These are phyloP conservation scores for Amphichorda felina DNA, from an alignment of 2,329 filamentous ascomycete genomes.

Conservation along the genomic window DNA sequence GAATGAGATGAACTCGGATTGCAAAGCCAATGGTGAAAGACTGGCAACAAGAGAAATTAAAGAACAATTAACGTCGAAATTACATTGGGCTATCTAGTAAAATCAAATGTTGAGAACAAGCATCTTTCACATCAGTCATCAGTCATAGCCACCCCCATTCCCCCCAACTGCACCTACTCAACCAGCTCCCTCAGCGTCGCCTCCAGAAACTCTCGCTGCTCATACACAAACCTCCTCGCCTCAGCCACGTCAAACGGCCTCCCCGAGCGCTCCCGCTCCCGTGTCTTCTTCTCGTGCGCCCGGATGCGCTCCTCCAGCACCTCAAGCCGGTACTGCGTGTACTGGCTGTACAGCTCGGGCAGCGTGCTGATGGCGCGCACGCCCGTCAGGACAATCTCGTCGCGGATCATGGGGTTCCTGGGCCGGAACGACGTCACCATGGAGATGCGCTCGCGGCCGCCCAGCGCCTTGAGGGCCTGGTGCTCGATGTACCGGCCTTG, in stretches of 20 bases:
- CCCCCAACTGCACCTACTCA: too few species aligned
- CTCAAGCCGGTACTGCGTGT: slow-evolving; percentile 49
- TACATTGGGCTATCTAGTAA: too few species aligned
- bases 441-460: slow-evolving; percentile 48
- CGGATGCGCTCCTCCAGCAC: slow-evolving; percentile 44
- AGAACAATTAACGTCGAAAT: too few species aligned
- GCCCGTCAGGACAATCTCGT: slow-evolving; percentile 49
- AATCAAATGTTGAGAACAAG: too few species aligned
- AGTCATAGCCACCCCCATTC: too few species aligned
- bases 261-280: slow-evolving; percentile 5
- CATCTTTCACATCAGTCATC: too few species aligned
- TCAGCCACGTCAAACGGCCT: slow-evolving; percentile 7
- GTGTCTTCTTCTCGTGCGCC: slow-evolving; percentile 6
- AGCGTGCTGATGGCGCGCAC: slow-evolving; percentile 47
- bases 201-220: slow-evolving; percentile 13
- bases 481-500: slow-evolving; percentile 59
- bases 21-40: too few species aligned
- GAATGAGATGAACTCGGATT: too few species aligned
- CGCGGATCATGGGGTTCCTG: slow-evolving; percentile 36
- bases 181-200: slow-evolving; percentile 5
- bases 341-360: slow-evolving; percentile 47
- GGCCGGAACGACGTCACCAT: slow-evolving; percentile 58
- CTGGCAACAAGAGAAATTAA: too few species aligned
- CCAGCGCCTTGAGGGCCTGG: slow-evolving; percentile 45
- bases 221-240: slow-evolving; percentile 8